These are phyloP conservation scores for Oligophagozyma castellii DNA, from an alignment of 1,139 yeast species.

Conservation along the genomic window DNA sequence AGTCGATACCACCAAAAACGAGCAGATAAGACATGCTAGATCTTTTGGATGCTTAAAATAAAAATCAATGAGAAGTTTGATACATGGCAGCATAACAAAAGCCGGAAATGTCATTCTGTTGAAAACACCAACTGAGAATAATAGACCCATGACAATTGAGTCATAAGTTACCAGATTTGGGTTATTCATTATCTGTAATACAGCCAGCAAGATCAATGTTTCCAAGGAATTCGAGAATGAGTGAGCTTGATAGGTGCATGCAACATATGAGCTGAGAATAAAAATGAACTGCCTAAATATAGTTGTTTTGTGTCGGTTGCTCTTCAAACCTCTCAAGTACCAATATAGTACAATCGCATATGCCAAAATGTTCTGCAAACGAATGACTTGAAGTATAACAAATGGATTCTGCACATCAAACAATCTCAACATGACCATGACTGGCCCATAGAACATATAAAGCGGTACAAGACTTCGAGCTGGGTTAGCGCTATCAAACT, in stretches of 20 bases:
- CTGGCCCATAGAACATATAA: conserved; percentile 57
- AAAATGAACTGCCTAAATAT: conserved; percentile 40
- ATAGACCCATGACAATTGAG: conserved; percentile 34
- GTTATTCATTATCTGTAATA: conserved; percentile 28
- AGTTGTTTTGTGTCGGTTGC: conserved; percentile 7
- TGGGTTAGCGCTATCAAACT: conserved; percentile 44
- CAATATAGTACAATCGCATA: conserved; percentile 17
- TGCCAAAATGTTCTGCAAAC: conserved; percentile 43
- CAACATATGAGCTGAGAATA: conserved; percentile 67
- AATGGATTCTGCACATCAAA: conserved; percentile 25
- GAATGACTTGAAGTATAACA: conserved; percentile 39
- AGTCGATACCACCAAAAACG: conserved; percentile 27
- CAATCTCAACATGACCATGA: conserved; percentile 22
- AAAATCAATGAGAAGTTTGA: conserved; percentile 28
- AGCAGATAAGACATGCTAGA: conserved; percentile 20
- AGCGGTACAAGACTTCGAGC: conserved; percentile 67
- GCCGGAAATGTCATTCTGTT: conserved; percentile 76
- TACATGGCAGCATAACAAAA: conserved; percentile 52
- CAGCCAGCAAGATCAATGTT: conserved; percentile 48
- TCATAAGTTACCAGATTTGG: conserved; percentile 6
- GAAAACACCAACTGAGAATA: conserved; percentile 57
- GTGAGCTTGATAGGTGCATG: conserved; percentile 73
- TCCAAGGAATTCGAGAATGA: conserved; percentile 83
- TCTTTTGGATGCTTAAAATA: conserved; percentile 14
- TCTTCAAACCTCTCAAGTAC: not conserved